phyloP scores from a whole-genome alignment of 164 flowering plant species.

The Annona cherimola region DNA sequence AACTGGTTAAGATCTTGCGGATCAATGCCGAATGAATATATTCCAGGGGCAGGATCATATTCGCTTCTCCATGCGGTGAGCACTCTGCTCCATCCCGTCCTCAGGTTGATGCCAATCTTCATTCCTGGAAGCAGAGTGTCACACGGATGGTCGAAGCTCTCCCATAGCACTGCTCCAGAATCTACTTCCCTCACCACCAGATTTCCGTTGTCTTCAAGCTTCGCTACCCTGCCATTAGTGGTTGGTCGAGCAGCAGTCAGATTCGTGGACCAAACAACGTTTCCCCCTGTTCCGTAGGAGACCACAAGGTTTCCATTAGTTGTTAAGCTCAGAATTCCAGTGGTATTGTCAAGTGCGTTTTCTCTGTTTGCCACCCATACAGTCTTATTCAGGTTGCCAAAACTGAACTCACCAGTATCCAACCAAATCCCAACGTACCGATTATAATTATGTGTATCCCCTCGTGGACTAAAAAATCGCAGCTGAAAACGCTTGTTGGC shows the following conservation, averaged over 20 bases:
- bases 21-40: constrained; percentile 20
- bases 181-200: neutral
- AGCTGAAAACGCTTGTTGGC: neutral
- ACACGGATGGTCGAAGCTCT: constrained; percentile 34
- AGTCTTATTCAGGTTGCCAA: constrained; percentile 4
- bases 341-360: neutral
- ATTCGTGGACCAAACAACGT: neutral
- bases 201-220: neutral
- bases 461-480: neutral
- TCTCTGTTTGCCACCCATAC: constrained; percentile 4
- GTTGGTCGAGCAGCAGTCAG: neutral
- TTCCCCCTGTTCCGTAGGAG: too few species aligned
- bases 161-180: constrained; percentile 18
- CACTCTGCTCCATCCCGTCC: constrained; percentile 15
- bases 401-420: too few species aligned
- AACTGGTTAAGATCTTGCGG: constrained; percentile 12
- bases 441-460: too few species aligned
- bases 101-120: constrained; percentile 24
- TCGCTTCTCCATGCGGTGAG: constrained; percentile 23
- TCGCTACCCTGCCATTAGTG: neutral
- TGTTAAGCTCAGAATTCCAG: neutral
- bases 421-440: neutral
- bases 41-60: constrained; percentile 20
- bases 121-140: constrained; percentile 32
- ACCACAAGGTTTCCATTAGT: neutral